Evolutionary conservation across 2,329 filamentous ascomycete species (phyloP).

Genomic region (Mycocentrospora acerina): DNA sequence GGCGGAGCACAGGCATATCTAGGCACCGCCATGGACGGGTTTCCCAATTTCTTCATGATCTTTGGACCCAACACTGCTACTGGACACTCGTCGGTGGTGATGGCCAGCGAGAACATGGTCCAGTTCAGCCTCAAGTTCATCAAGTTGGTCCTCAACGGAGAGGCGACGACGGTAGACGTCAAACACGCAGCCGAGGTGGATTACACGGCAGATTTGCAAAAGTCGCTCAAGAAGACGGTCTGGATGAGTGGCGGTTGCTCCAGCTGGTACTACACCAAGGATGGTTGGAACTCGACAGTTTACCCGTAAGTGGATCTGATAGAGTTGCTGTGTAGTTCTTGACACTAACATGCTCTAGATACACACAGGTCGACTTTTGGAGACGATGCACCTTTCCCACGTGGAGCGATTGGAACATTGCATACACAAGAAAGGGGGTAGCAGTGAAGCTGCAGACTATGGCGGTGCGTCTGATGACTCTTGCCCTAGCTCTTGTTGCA

Average conservation of each 20-base stretch:
- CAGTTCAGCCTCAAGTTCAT: conserved; percentile 63
- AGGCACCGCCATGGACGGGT: conserved; percentile 56
- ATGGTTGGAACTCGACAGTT: conserved; percentile 75
- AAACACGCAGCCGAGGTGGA: conserved; percentile 76
- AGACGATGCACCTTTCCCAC: conserved; percentile 54
- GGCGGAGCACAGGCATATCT: conserved; percentile 66
- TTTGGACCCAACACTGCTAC: conserved; percentile 65
- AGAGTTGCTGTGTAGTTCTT: background rate
- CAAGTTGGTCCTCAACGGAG: conserved; percentile 75
- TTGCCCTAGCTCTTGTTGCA: conserved; percentile 23
- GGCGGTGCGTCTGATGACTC: conserved; percentile 17
- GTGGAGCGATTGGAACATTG: conserved; percentile 57
- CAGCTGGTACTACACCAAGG: conserved; percentile 74
- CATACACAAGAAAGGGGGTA: conserved; percentile 53
- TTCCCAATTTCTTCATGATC: conserved; percentile 65
- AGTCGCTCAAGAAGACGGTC: conserved; percentile 53
- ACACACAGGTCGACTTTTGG: conserved; percentile 54
- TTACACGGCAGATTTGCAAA: conserved; percentile 46
- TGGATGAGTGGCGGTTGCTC: conserved; percentile 49
- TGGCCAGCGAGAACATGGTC: conserved; percentile 63
- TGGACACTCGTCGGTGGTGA: conserved; percentile 62
- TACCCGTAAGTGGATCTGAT: conserved; percentile 46
- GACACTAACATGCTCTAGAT: conserved; percentile 33
- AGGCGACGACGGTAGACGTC: conserved; percentile 84
- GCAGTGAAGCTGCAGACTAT: conserved; percentile 28